Percentiles rank a stretch among this genome's conserved stretches.
phyloP scores from a whole-genome alignment of 805 yeast genomes.

The Candida koratica region DNA sequence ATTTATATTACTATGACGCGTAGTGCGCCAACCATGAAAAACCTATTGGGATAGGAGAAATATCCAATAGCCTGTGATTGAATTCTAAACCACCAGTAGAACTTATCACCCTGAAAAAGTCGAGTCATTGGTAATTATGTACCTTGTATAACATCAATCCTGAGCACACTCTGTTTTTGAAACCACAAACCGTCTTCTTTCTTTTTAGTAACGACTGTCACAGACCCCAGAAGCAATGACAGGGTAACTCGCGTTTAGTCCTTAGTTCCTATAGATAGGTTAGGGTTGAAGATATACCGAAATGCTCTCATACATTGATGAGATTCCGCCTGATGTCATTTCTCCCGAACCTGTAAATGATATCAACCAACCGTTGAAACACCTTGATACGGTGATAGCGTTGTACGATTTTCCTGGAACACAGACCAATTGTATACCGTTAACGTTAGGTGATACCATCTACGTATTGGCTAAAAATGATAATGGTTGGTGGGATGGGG shows the following conservation, averaged over 20 bases:
- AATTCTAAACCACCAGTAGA: too few species aligned
- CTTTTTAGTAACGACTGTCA: too few species aligned
- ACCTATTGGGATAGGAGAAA: too few species aligned
- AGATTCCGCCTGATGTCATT: constrained; percentile 39
- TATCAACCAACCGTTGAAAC: constrained; percentile 26
- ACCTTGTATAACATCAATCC: too few species aligned
- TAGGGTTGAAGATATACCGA: constrained; percentile 1
- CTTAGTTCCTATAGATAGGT: not conserved
- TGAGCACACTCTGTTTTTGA: too few species aligned
- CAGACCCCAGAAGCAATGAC: not conserved
- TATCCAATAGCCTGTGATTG: too few species aligned
- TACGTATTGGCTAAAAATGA: constrained; percentile 62
- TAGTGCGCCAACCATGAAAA: constrained; percentile 6
- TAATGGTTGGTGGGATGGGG: constrained; percentile 89
- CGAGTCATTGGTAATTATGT: too few species aligned
- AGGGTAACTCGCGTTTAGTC: constrained; percentile 4
- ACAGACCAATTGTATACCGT: constrained; percentile 47
- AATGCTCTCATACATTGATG: constrained; percentile 24
- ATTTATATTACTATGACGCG: constrained; percentile 1
- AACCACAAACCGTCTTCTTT: too few species aligned
- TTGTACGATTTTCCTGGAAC: constrained; percentile 53
- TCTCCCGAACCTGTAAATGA: constrained; percentile 22
- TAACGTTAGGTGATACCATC: constrained; percentile 64
- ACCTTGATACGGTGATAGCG: constrained; percentile 57
- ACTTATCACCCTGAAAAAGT: too few species aligned